Evolutionary conservation across 768 basidiomycete species (phyloP).

Genomic region (Auricularia heimuer): DNA sequence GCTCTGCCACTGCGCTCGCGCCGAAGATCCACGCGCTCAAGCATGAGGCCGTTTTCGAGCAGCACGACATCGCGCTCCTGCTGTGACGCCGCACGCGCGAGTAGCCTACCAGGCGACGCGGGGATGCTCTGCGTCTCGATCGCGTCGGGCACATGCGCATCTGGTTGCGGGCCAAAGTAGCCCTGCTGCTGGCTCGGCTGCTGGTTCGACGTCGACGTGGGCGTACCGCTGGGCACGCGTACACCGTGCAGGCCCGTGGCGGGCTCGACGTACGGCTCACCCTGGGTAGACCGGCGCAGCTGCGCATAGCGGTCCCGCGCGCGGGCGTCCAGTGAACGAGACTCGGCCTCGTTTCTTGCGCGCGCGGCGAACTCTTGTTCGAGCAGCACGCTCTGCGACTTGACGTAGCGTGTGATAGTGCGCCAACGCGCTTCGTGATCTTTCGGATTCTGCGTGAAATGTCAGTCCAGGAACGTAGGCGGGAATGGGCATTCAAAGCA

Average conservation of each 20-base stretch:
- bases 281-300: constrained; percentile 69
- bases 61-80: constrained; percentile 66
- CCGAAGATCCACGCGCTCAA: constrained; percentile 77
- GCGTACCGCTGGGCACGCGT: constrained; percentile 33
- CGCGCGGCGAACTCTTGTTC: constrained; percentile 76
- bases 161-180: constrained; percentile 24
- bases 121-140: not conserved
- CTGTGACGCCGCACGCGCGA: constrained; percentile 20
- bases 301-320: constrained; percentile 77
- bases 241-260: constrained; percentile 47
- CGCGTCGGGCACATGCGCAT: constrained; percentile 9
- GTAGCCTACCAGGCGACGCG: not conserved
- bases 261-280: constrained; percentile 38
- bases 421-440: constrained; percentile 80
- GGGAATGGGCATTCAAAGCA: no score
- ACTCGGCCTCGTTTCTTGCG: constrained; percentile 68
- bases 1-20: constrained; percentile 10
- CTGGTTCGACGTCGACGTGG: not conserved
- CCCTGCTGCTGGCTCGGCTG: constrained; percentile 7
- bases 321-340: constrained; percentile 60
- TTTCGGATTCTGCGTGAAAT: constrained; percentile 62
- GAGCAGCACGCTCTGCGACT: constrained; percentile 67
- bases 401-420: constrained; percentile 73
- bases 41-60: constrained; percentile 81
- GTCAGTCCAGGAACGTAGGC: not conserved